Base-by-base conservation (phyloP, 2,329 filamentous ascomycete genomes). In the Tolypocladium sp. region DNA sequence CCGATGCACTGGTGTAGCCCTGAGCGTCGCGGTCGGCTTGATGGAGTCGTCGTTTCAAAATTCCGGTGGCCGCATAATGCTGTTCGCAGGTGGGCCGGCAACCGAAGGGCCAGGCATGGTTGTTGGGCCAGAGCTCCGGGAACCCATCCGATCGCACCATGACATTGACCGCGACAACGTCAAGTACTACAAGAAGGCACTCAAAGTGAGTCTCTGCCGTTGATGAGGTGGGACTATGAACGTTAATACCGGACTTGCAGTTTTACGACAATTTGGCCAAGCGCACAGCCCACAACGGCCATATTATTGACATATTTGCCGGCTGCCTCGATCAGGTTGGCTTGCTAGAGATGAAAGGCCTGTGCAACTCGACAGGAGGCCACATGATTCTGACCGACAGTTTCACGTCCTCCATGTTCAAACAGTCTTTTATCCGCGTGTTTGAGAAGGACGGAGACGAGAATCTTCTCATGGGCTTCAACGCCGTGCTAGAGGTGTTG, bases 401-500 rank as follows among this genome's bases (percentile, higher is more conserved):
- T 73, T 99, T 99, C 73, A 97, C 93, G 4, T 95, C 94, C 0
- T 97, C 93, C 60, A 97, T 99, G 88, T 99, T 97, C 81, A 97
- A 94, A 78, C 94, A 99, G 73, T 97, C 94, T 0, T 99, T 99
- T 69, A 89, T 96, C 57, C 89, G 95, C 60, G 87, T 99, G 22
- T 99, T 99, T 70, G 94, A 99, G 72, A 97, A 97, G 75, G 94
- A 99, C 70, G 91, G 83, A 2, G 89, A 96, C 60, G 94, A 97
- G 65, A 96, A 97, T 71, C 82, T 99, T 17, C 77, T 96, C 12
- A 99, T 99, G 94, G 94, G 92, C 52, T 99, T 99, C 80, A 99
- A 99, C 70, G 94, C 92, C 38, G 92, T 92, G 13, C 81, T 99
- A 15, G 94, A 99, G 74, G 93, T 97, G 20, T 78, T 99, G 42